Conservation (phyloP, 306 rosid genomes). For the Hylodesmum podocarpum region DNA sequence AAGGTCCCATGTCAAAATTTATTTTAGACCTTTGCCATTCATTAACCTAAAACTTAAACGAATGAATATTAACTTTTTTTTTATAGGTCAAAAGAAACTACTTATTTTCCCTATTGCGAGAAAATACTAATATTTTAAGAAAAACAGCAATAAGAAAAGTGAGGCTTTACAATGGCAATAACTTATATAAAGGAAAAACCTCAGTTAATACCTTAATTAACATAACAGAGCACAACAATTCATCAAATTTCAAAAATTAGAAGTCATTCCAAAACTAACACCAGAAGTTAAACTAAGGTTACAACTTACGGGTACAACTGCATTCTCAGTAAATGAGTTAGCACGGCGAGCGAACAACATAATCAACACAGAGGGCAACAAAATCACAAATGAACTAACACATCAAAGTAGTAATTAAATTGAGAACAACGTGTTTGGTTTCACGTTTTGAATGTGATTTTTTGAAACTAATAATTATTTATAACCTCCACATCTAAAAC, state of each 20-base stretch:
- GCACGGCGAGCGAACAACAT: neutral
- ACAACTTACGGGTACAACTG: slow-evolving; percentile 11
- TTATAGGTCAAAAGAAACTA: too few species aligned
- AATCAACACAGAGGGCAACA: neutral
- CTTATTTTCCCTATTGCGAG: neutral
- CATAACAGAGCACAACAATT: neutral
- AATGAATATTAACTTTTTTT: too few species aligned
- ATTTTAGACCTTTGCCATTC: too few species aligned
- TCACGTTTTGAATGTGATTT: too few species aligned
- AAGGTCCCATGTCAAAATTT: too few species aligned
- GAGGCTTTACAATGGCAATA: neutral
- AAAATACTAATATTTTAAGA: neutral
- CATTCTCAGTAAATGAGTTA: slow-evolving; percentile 27
- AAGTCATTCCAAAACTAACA: neutral
- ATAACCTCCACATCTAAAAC: too few species aligned
- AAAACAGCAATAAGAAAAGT: neutral
- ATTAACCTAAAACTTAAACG: neutral
- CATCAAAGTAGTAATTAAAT: neutral
- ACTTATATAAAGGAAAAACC: neutral
- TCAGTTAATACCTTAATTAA: neutral
- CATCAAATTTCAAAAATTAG: neutral
- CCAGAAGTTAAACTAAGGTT: slow-evolving; percentile 25
- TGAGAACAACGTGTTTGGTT: neutral
- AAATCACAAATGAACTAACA: neutral
- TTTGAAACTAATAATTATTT: too few species aligned